Evolutionary conservation across 192 early-diverging fungal genomes (phyloP), one percentile per base, ranked within the genome.

Genomic region (Coemansia sp.): DNA sequence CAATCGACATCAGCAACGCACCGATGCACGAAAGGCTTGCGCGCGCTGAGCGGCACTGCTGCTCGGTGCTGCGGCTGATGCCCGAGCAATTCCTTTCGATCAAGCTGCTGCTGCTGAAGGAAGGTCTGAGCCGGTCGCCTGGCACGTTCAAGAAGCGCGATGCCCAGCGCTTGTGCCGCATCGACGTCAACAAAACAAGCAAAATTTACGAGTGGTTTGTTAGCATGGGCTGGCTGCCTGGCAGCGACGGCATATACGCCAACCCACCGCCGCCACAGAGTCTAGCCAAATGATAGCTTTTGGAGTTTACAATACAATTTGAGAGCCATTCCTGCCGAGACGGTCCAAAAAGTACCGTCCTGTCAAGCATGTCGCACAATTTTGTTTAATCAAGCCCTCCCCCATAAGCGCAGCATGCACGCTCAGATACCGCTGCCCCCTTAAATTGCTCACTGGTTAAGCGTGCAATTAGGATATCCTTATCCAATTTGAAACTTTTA

Each of bases 181-280:
- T 97, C 21, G 95, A 97, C 68, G 95, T 97, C 65, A 97, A 97
- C 84, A 97, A 97, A 74, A 88, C 89, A 35, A 89, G 87, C 69
- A 87, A 90, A 64, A 83, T 97, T 15, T 95, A 90, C 82, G 92
- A 93, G 68, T 91, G 91, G 85, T 97, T 92, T 82, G 89, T 87
- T 19, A 76, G 83, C 49, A 75, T 94, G 48, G 93, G 92, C 58
- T 97, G 95, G 95, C 84, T 97, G 23, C 72, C 75, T 12, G 65
- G 50, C 6, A 66, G 77, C 53, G 67, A 67, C 25, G 77, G 77
- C 50, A 39, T 67, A 4, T 80, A 67, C 50, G 47, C 74, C 22
- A 53, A 51, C 15, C 68, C 67, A 45, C 35, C 38, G 8, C 21
- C 35, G 38, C 12, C 53, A 10, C 53, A 49, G 47, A 49, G n/a